These are phyloP conservation scores for Russula virescens DNA, from an alignment of 768 basidiomycete genomes.

Conservation along the genomic window DNA sequence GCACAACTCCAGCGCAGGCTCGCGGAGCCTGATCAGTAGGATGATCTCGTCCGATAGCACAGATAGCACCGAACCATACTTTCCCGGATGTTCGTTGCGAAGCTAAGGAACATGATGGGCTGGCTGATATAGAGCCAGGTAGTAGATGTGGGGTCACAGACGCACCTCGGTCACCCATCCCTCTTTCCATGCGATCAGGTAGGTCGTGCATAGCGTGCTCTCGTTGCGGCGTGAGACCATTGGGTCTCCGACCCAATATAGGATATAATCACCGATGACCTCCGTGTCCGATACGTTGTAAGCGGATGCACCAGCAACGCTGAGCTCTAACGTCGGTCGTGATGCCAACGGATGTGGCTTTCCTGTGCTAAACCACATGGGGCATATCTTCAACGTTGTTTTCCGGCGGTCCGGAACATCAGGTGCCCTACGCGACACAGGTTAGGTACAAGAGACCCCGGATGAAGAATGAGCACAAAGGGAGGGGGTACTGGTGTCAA, in stretches of 20 bases:
- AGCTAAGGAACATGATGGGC: not conserved
- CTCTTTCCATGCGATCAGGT: conserved; percentile 15
- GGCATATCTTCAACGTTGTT: conserved; percentile 6
- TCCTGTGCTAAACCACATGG: conserved; percentile 14
- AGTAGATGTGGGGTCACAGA: not conserved
- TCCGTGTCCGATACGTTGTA: conserved; percentile 18
- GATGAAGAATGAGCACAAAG: not conserved
- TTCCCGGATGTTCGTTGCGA: not conserved
- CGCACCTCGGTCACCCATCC: conserved; percentile 17
- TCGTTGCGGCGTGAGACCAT: not conserved
- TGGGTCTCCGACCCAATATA: conserved; percentile 15
- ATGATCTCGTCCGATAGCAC: conserved; percentile 8
- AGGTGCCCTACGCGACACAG: conserved; percentile 4
- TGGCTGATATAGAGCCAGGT: not conserved
- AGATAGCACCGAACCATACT: conserved; percentile 12
- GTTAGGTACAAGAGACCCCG: too few relatives aligned
- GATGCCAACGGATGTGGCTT: conserved; percentile 14
- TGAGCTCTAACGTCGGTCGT: not conserved
- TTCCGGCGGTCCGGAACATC: not conserved
- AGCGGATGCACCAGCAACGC: conserved; percentile 7
- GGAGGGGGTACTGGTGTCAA: not conserved
- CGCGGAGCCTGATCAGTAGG: conserved; percentile 8
- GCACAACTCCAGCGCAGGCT: conserved; percentile 17
- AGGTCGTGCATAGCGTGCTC: conserved; percentile 9
- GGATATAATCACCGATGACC: conserved; percentile 17